phyloP scores from a whole-genome alignment of 345 rosid species.

The Populus simonii region DNA sequence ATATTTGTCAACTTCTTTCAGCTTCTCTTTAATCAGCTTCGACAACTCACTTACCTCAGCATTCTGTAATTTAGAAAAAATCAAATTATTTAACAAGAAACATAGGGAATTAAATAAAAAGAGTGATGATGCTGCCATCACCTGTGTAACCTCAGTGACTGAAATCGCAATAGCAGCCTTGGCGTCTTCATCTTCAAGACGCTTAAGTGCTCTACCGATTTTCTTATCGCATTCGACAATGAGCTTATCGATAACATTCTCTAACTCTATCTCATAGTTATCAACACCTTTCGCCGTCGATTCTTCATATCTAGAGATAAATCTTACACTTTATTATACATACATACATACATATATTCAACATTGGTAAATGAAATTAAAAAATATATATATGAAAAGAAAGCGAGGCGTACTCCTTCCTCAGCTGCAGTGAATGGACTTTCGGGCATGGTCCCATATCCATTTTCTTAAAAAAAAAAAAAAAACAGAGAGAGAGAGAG shows the following conservation, averaged over 20 bases:
- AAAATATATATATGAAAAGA: neutral
- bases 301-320: constrained; percentile 65
- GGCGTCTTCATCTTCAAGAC: constrained; percentile 99
- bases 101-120: neutral
- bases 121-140: constrained; percentile 15
- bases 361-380: neutral
- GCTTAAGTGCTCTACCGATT: constrained; percentile 92
- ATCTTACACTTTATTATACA: neutral
- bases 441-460: constrained; percentile 99
- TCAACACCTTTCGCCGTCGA: constrained; percentile 78
- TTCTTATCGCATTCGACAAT: constrained; percentile 97
- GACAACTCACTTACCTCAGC: constrained; percentile 80
- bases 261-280: constrained; percentile 89
- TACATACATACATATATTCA: neutral
- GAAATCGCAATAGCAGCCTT: constrained; percentile 99
- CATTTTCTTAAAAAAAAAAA: constrained; percentile 71
- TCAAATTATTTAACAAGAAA: neutral
- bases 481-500: neutral
- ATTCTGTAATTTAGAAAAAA: constrained; percentile 44
- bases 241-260: constrained; percentile 91
- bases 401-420: constrained; percentile 84
- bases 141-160: constrained; percentile 97
- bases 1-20: constrained; percentile 81
- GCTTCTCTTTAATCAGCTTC: constrained; percentile 84
- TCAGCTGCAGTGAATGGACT: constrained; percentile 91